Evolutionary conservation across 495 filamentous ascomycete species (phyloP).

Genomic region (Penicillium silybi): DNA sequence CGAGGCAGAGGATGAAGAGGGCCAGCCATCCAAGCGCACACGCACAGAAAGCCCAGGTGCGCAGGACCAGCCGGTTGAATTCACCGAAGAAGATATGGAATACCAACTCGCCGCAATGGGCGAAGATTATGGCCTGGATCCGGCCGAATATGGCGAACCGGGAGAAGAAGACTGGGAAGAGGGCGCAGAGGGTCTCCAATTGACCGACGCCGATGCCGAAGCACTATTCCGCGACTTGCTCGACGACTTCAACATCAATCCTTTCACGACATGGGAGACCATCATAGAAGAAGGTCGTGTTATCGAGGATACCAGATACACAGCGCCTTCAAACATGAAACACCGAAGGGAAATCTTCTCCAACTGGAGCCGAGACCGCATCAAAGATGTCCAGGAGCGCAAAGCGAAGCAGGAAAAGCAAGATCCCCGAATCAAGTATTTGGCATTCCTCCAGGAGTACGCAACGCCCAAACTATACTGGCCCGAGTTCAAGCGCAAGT

Average conservation of each 20-base stretch:
- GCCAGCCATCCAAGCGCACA: conserved; percentile 59
- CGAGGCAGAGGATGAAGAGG: conserved; percentile 49
- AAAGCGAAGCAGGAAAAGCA: conserved; percentile 75
- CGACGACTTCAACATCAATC: conserved; percentile 74
- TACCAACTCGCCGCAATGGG: conserved; percentile 88
- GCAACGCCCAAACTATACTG: conserved; percentile 91
- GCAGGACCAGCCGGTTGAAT: conserved; percentile 68
- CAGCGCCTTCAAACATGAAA: conserved; percentile 74
- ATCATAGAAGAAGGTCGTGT: conserved; percentile 77
- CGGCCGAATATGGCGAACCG: conserved; percentile 66
- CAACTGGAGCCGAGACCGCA: conserved; percentile 72
- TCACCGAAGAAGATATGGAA: conserved; percentile 92
- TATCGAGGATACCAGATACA: conserved; percentile 82
- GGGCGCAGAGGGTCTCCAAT: conserved; percentile 59
- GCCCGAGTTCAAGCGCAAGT: conserved; percentile 93
- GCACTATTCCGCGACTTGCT: conserved; percentile 84
- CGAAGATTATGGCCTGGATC: conserved; percentile 66
- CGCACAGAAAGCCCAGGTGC: conserved; percentile 54
- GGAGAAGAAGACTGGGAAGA: conserved; percentile 66
- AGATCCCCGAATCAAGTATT: conserved; percentile 80
- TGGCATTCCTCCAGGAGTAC: conserved; percentile 74
- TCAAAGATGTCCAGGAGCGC: conserved; percentile 64
- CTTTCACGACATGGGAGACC: conserved; percentile 89
- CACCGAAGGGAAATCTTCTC: conserved; percentile 75
- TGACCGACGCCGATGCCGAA: conserved; percentile 64